Evolutionary conservation across 164 flowering plant genomes (phyloP), one percentile per base, ranked within the genome.

Genomic region (Malania oleifera): DNA sequence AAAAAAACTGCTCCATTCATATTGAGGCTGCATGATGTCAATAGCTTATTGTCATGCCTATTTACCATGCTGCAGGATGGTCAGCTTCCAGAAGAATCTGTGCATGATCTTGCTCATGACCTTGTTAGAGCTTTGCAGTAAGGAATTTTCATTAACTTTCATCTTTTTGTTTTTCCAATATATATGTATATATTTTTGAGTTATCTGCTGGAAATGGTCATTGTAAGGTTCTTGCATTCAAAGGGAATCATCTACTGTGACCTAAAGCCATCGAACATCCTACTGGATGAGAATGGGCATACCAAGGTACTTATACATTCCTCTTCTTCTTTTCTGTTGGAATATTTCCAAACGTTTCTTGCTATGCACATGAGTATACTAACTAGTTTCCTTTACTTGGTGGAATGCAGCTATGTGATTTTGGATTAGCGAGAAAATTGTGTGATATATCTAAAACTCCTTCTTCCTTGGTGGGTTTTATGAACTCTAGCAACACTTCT

Each of bases 241-340:
- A 85, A 85, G 58, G 99, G 99, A 56, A 82, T 87, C 27, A 84
- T 91, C 43, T 95, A 95, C 68, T 82, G 96, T 74, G 99, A 95
- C 68, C 63, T 95, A 49, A 95, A 95, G 64, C 99, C 99, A 53
- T 91, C 98, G 62, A 95, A 95, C 66, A 82, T 95, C 63, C 73
- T 95, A 17, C 62, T 95, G 50, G 99, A 95, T 68, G 99, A 95
- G 72, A 85, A 88, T 81, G 98, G 98, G 17, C 86, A 59, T 47
- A 81, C 81, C 37, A 95, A 95, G 96, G 99, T 95, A 75, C 27
- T 26, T 25, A 43, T 19, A 23, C 9, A 39, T 24, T 24, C 24
- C 71, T 7, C 4, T 14, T 27, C 40, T 51, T 17, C 43, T 25
- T 23, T 67, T 45, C 18, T 17, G 31, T 3, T 61, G 24, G n/a